A percentile compares a stretch with the other conserved stretches of the same genome.
These are phyloP conservation scores for Heterobasidion irregulare DNA, from an alignment of 1,284 basidiomycete species.

Conservation along the genomic window DNA sequence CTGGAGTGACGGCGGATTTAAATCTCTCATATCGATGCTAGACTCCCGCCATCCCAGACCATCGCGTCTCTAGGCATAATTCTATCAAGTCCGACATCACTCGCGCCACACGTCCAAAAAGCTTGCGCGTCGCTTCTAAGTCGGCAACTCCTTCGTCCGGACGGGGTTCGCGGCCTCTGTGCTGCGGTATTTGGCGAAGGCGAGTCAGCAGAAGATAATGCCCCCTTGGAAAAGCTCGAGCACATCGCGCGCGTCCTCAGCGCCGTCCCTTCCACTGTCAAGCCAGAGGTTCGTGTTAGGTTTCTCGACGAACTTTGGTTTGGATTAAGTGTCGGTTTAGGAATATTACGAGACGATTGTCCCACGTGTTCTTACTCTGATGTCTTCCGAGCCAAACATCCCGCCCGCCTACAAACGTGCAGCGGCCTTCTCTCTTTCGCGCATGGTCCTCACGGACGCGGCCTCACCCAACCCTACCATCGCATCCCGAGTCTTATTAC, in stretches of 20 bases:
- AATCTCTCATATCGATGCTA: slow-evolving; percentile 3
- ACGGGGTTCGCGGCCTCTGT: slow-evolving; percentile 60
- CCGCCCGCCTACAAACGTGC: slow-evolving; percentile 47
- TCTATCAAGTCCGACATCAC: slow-evolving; percentile 32
- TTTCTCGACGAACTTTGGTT: neutral
- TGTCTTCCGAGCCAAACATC: slow-evolving; percentile 27
- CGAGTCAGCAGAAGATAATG: slow-evolving; percentile 36
- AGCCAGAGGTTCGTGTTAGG: slow-evolving; percentile 35
- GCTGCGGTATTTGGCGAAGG: slow-evolving; percentile 60
- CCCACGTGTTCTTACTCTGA: slow-evolving; percentile 42
- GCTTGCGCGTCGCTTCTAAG: slow-evolving; percentile 53
- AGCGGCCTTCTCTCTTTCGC: slow-evolving; percentile 60
- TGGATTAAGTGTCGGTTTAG: slow-evolving; percentile 24
- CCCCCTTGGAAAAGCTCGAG: slow-evolving; percentile 58
- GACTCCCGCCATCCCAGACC: slow-evolving; percentile 54
- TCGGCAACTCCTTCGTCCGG: slow-evolving; percentile 56
- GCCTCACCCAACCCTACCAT: slow-evolving; percentile 20
- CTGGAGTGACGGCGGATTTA: neutral
- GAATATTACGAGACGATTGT: slow-evolving; percentile 50
- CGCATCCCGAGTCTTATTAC: slow-evolving; percentile 30
- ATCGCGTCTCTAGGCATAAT: slow-evolving; percentile 56
- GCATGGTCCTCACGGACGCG: slow-evolving; percentile 39
- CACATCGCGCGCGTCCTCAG: slow-evolving; percentile 51
- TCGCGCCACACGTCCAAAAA: slow-evolving; percentile 42
- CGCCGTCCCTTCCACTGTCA: slow-evolving; percentile 45